Base-by-base conservation (phyloP, 2,329 filamentous ascomycete species). In the Arthrobotrys sphaeroides region DNA sequence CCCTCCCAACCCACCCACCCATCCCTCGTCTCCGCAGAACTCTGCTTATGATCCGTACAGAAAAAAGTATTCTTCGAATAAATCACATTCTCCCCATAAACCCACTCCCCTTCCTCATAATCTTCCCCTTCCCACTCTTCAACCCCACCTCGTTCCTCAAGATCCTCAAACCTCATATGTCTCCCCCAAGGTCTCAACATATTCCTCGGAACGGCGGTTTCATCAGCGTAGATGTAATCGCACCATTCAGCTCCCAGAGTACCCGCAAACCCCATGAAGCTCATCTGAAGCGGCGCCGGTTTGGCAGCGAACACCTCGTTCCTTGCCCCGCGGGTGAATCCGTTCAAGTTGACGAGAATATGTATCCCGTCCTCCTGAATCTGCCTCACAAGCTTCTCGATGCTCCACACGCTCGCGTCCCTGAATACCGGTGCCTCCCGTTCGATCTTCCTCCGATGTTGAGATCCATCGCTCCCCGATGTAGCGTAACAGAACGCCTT, bases 231-330 rank as follows among this genome's bases (percentile, higher is more conserved):
- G 13, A 99, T 89, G 80, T 99, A 99, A 82, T 99, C 95, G 79
- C 95, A 99, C 95, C 95, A 99, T 81, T 99, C 95, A 1, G 95
- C 95, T 4, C 95, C 95, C 0, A 99, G 85, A 0, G 94, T 97
- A 7, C 95, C 95, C 0, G 95, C 95, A 81, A 99, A 99, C 0
- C 95, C 95, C 95, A 99, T 99, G 80, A 99, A 99, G 0, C 95
- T 97, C 95, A 99, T 99, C 78, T 99, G 95, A 45, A 99, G 93
- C 0, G 95, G 95, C 1, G 94, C 93, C 13, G 95, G 93, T 24
- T 96, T 89, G 20, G 95, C 95, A 20, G 95, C 95, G 82, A 99
- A 99, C 2, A 99, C 90, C 81, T 99, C 95, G 79, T 99, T 99
- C 22, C 94, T 89, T n/a, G 95, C 95, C 28, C 95, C 95, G 64